Percentiles rank a stretch among this genome's conserved stretches.
Conservation (phyloP, 2,329 filamentous ascomycete genomes). For the Paecilomyces fulvus region DNA sequence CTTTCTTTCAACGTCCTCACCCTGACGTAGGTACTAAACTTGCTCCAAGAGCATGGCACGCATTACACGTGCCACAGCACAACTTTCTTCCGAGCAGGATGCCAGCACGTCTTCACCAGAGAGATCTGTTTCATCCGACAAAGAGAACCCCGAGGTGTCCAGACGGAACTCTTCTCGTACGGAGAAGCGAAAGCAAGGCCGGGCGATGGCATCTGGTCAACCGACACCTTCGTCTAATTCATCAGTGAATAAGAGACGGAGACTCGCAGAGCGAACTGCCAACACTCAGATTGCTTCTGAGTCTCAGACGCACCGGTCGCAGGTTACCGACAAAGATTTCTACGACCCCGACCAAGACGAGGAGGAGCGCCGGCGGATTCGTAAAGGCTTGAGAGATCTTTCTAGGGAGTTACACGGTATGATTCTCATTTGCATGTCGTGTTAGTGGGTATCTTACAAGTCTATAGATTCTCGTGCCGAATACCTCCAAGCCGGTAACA, state of each 20-base stretch:
- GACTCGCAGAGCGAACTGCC: conserved; percentile 29
- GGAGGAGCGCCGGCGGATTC: conserved; percentile 62
- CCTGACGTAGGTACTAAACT: background rate
- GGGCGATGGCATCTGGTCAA: conserved; percentile 30
- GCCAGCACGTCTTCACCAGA: conserved; percentile 21
- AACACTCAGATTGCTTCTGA: conserved; percentile 16
- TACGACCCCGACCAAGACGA: conserved; percentile 81
- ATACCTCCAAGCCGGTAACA: conserved; percentile 57
- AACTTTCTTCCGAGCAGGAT: background rate
- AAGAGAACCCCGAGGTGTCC: conserved; percentile 35
- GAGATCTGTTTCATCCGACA: conserved; percentile 36
- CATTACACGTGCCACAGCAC: conserved; percentile 7
- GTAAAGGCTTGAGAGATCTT: conserved; percentile 62
- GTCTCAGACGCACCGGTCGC: conserved; percentile 19
- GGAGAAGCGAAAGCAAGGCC: conserved; percentile 37
- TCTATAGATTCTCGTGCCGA: conserved; percentile 61
- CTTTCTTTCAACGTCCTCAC: background rate
- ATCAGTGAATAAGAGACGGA: conserved; percentile 36
- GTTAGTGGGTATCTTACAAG: conserved; percentile 5
- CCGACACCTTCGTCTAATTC: conserved; percentile 30
- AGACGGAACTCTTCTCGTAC: conserved; percentile 12
- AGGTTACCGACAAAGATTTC: conserved; percentile 37
- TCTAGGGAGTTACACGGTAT: conserved; percentile 51
- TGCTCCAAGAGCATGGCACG: conserved; percentile 20
- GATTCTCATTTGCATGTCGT: conserved; percentile 2